phyloP scores from a whole-genome alignment of 768 basidiomycete genomes.

The Termitomyces sp. region DNA sequence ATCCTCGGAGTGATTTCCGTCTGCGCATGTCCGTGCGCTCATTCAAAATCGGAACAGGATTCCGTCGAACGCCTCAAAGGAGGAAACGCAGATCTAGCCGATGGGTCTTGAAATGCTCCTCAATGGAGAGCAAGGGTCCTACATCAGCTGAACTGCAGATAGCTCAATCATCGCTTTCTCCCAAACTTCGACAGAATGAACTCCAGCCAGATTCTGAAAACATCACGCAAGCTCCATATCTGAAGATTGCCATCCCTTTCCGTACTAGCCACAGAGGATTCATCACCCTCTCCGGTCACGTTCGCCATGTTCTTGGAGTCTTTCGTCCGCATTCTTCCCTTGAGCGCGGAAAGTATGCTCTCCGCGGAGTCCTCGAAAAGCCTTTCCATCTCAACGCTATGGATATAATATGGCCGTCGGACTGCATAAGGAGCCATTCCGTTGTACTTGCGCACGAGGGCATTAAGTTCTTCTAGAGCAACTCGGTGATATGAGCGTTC shows the following conservation, averaged over 20 bases:
- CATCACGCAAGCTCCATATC: slow-evolving; percentile 6
- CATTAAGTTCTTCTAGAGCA: slow-evolving; percentile 67
- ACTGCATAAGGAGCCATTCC: slow-evolving; percentile 74
- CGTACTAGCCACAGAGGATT: background rate
- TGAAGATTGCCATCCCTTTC: background rate
- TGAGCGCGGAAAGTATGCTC: slow-evolving; percentile 42
- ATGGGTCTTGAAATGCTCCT: background rate
- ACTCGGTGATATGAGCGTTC: slow-evolving; percentile 65
- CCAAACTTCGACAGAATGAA: slow-evolving; percentile 2
- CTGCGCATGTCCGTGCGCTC: background rate
- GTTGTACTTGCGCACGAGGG: slow-evolving; percentile 74
- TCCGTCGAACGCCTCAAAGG: background rate
- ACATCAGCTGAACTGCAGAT: background rate
- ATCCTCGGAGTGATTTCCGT: background rate
- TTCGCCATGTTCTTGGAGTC: background rate
- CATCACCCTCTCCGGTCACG: background rate
- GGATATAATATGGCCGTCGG: slow-evolving; percentile 55
- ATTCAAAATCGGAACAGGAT: too few relatives aligned
- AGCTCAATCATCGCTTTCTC: background rate
- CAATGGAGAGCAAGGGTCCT: too few relatives aligned
- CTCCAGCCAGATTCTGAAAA: slow-evolving; percentile 7
- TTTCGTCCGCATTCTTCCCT: slow-evolving; percentile 17
- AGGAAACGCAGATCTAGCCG: too few relatives aligned
- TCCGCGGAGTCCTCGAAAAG: slow-evolving; percentile 45
- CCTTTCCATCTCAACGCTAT: slow-evolving; percentile 51